Evolutionary conservation across 306 rosid genomes (phyloP).

Genomic region (Boehmeria nivea): DNA sequence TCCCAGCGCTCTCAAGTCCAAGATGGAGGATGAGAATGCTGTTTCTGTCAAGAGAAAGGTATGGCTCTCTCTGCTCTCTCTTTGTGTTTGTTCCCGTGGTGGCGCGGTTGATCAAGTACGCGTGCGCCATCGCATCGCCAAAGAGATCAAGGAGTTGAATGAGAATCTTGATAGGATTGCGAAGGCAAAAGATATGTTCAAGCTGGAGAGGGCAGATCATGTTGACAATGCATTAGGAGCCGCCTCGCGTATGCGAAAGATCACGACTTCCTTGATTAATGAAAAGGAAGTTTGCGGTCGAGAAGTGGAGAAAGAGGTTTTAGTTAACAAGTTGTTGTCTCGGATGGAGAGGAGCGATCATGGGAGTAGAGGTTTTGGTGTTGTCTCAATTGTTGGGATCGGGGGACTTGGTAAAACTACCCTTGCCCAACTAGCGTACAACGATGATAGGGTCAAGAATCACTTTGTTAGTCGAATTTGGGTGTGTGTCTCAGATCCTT

Average conservation of each 20-base stretch:
- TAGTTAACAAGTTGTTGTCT: constrained; percentile 1
- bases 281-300: constrained; percentile 7
- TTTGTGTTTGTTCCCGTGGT: not conserved
- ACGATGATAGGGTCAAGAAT: constrained; percentile 1
- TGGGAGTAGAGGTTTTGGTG: not conserved
- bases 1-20: too few species aligned
- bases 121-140: too few species aligned
- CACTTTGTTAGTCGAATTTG: constrained; percentile 10
- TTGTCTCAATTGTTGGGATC: constrained; percentile 21
- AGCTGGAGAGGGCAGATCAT: too few species aligned
- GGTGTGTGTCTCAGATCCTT: constrained; percentile 23
- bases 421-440: constrained; percentile 7
- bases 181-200: too few species aligned
- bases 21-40: too few species aligned
- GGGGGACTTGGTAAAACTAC: constrained; percentile 28
- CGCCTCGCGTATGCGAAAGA: not conserved
- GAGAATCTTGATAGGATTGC: too few species aligned
- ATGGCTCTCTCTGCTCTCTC: not conserved
- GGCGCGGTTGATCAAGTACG: too few species aligned
- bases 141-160: too few species aligned
- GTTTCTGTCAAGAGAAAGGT: too few species aligned
- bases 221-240: too few species aligned
- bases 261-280: constrained; percentile 8
- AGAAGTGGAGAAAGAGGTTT: constrained; percentile 1
- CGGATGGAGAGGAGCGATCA: not conserved